A percentile compares a stretch with the other conserved stretches of the same genome.
These are phyloP conservation scores for Wickerhamomyces alni DNA, from an alignment of 805 yeast species.

Conservation along the genomic window DNA sequence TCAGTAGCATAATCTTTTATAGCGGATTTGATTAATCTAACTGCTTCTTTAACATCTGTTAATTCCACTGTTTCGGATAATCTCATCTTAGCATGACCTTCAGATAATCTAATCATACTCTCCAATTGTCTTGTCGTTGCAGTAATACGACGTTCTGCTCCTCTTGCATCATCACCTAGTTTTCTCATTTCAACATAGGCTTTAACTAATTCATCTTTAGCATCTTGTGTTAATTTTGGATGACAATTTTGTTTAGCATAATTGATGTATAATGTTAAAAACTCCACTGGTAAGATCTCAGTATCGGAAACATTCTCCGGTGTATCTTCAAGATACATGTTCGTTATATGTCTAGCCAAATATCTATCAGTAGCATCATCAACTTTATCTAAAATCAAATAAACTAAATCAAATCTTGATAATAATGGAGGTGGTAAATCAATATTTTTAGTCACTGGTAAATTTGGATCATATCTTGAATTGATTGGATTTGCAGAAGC, in stretches of 20 bases:
- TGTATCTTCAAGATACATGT: slow-evolving; percentile 83
- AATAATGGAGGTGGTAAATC: slow-evolving; percentile 95
- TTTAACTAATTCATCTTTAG: slow-evolving; percentile 78
- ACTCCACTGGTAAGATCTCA: slow-evolving; percentile 80
- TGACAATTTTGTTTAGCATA: slow-evolving; percentile 83
- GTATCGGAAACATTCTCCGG: slow-evolving; percentile 65
- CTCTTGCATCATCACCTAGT: slow-evolving; percentile 84
- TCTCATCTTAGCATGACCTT: slow-evolving; percentile 97
- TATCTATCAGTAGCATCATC: slow-evolving; percentile 81
- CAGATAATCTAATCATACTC: slow-evolving; percentile 88
- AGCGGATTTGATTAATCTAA: slow-evolving; percentile 86
- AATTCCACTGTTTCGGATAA: slow-evolving; percentile 64
- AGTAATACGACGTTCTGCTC: slow-evolving; percentile 86
- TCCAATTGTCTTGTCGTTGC: slow-evolving; percentile 98
- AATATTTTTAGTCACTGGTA: slow-evolving; percentile 92
- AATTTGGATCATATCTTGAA: slow-evolving; percentile 88
- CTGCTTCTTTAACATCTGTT: slow-evolving; percentile 88
- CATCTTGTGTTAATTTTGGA: slow-evolving; percentile 77
- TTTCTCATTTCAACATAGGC: slow-evolving; percentile 92
- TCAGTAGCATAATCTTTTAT: slow-evolving; percentile 98
- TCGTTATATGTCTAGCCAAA: slow-evolving; percentile 85
- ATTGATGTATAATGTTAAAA: slow-evolving; percentile 81
- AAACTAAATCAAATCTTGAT: slow-evolving; percentile 92
- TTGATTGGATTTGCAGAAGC: slow-evolving; percentile 98
- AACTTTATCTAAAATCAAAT: slow-evolving; percentile 85